phyloP scores from a whole-genome alignment of 1,284 basidiomycete species.

The Schizopora paradoxa region DNA sequence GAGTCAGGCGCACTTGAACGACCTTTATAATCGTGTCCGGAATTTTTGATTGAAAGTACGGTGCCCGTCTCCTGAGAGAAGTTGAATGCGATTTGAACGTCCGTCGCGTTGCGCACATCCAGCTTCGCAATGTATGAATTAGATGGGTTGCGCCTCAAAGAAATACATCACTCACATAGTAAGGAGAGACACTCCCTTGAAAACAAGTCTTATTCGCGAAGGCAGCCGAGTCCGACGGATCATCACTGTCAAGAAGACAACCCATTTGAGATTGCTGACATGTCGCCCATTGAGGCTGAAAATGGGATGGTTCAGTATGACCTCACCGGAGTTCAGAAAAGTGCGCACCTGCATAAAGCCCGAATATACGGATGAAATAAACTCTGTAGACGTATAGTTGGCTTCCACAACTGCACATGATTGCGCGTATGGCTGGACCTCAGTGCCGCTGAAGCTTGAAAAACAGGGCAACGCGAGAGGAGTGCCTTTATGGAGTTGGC shows the following conservation, averaged over 20 bases:
- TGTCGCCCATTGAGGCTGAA: conserved; percentile 30
- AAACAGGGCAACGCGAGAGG: conserved; percentile 32
- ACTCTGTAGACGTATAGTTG: conserved; percentile 26
- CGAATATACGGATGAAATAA: conserved; percentile 26
- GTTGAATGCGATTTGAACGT: conserved; percentile 30
- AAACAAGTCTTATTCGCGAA: conserved; percentile 23
- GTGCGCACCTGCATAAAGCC: conserved; percentile 26
- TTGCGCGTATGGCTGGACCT: conserved; percentile 17
- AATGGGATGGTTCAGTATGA: conserved; percentile 2
- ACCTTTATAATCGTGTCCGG: conserved; percentile 38
- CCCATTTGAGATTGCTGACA: conserved; percentile 5
- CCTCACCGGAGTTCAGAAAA: conserved; percentile 5
- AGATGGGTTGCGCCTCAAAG: background rate
- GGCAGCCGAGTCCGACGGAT: conserved; percentile 25
- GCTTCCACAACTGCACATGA: conserved; percentile 27
- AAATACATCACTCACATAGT: conserved; percentile 24
- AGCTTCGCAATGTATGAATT: conserved; percentile 23
- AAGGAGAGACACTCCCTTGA: conserved; percentile 28
- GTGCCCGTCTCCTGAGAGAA: conserved; percentile 32
- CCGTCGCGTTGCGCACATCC: conserved; percentile 25
- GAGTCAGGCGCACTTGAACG: conserved; percentile 30
- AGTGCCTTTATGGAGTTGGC: conserved; percentile 25
- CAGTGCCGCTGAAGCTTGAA: conserved; percentile 24
- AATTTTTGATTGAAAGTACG: conserved; percentile 36
- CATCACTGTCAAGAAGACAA: conserved; percentile 5